Percentiles rank a stretch among this genome's conserved stretches.
These are phyloP conservation scores for Diutina pseudorugosa DNA, from an alignment of 1,139 yeast genomes.

Conservation along the genomic window DNA sequence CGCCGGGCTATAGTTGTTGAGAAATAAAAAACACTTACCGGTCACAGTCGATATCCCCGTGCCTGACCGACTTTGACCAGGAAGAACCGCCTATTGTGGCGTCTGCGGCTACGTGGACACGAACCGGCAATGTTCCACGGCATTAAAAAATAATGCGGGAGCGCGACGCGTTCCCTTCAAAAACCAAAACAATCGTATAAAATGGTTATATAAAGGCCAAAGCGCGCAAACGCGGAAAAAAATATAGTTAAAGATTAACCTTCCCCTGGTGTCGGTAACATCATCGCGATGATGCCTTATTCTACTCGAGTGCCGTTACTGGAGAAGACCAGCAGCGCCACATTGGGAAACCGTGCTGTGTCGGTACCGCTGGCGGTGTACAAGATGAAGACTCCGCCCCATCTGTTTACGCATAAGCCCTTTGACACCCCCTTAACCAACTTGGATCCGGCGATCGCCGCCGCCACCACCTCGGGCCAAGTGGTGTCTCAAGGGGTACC, in stretches of 20 bases:
- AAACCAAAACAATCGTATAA: neutral
- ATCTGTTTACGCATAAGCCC: neutral
- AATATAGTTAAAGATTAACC: neutral
- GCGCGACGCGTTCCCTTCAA: neutral
- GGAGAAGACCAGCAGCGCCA: constrained; percentile 1
- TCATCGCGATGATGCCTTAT: constrained; percentile 3
- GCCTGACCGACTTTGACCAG: neutral
- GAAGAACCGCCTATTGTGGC: neutral
- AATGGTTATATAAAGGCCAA: neutral
- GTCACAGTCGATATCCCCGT: neutral
- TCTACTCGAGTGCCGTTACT: constrained; percentile 1
- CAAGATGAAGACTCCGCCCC: neutral
- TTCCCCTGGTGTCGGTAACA: neutral
- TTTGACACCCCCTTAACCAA: neutral
- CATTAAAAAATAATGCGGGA: neutral
- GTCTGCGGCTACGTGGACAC: neutral
- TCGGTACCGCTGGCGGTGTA: neutral
- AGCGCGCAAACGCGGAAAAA: neutral
- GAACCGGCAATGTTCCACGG: neutral
- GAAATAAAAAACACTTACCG: no score
- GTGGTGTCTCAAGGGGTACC: neutral
- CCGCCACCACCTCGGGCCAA: neutral
- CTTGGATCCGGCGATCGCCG: neutral
- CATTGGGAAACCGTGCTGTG: neutral
- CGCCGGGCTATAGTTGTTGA: no score